phyloP scores from a whole-genome alignment of 225 moss, liverwort and hornwort genomes.

The Marchantia polymorpha region DNA sequence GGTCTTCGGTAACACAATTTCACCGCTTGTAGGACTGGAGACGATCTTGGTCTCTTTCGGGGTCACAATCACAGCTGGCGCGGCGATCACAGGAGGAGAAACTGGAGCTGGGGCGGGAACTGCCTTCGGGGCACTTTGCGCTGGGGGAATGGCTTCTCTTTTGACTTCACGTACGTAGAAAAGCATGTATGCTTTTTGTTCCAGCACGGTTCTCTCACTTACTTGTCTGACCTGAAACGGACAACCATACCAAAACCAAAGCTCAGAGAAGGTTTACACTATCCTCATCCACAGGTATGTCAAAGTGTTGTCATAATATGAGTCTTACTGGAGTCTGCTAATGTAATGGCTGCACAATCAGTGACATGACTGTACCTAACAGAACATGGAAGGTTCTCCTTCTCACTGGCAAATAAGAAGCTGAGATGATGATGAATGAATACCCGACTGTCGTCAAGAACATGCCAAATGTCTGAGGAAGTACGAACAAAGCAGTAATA shows the following conservation, averaged over 20 bases:
- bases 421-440: conserved; percentile 26
- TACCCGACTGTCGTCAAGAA: conserved; percentile 95
- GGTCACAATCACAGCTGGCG: neutral
- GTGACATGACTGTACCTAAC: conserved; percentile 9
- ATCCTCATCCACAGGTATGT: neutral
- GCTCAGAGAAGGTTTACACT: neutral
- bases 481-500: conserved; percentile 94
- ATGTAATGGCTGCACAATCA: neutral
- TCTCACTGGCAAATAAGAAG: conserved; percentile 26
- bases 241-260: conserved; percentile 2
- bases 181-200: conserved; percentile 95
- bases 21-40: neutral
- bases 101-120: conserved; percentile 3
- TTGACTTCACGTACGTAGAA: conserved; percentile 73
- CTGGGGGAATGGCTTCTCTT: conserved; percentile 16
- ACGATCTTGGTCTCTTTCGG: neutral
- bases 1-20: neutral
- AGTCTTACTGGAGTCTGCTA: neutral
- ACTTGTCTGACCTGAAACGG: conserved; percentile 77
- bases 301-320: neutral
- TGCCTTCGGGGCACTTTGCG: conserved; percentile 12
- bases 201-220: conserved; percentile 80
- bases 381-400: conserved; percentile 14
- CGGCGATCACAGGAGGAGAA: conserved; percentile 1
- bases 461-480: conserved; percentile 92